These are phyloP conservation scores for Amoebophrya sp. DNA, from an alignment of 169 alveolate genomes.

Conservation along the genomic window DNA sequence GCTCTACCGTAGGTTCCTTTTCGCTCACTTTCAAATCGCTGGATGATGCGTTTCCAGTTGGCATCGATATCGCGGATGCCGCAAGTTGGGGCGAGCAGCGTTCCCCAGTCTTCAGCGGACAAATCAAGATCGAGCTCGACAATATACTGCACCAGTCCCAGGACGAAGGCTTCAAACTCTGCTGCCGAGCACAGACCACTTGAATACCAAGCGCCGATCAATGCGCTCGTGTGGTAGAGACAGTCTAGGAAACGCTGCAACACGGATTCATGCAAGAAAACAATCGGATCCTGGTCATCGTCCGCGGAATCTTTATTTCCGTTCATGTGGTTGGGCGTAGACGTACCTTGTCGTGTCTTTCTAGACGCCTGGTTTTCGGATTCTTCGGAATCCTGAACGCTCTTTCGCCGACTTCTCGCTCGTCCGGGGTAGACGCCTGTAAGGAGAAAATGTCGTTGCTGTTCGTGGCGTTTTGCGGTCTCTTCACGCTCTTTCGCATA, in stretches of 20 bases:
- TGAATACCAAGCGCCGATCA: neutral
- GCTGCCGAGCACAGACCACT: neutral
- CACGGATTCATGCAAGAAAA: neutral
- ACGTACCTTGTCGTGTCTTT: neutral
- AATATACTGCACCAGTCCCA: neutral
- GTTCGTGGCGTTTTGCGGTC: no score
- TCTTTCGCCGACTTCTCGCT: neutral
- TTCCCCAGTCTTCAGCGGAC: neutral
- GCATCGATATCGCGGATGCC: no score
- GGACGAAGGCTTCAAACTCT: neutral
- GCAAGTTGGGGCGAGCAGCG: neutral
- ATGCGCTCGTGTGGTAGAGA: neutral
- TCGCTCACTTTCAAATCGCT: no score
- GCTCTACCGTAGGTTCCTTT: no score
- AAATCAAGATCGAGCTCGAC: neutral
- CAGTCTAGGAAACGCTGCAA: neutral
- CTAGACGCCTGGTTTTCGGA: neutral
- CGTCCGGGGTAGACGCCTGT: neutral
- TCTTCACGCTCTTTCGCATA: neutral
- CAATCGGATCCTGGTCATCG: neutral
- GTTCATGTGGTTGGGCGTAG: no score
- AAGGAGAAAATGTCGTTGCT: no score
- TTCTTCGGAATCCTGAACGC: neutral
- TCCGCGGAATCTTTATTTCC: no score
- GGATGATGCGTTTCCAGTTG: no score